phyloP scores from a whole-genome alignment of 2,329 filamentous ascomycete species.

The Ambrosiella cleistominuta region DNA sequence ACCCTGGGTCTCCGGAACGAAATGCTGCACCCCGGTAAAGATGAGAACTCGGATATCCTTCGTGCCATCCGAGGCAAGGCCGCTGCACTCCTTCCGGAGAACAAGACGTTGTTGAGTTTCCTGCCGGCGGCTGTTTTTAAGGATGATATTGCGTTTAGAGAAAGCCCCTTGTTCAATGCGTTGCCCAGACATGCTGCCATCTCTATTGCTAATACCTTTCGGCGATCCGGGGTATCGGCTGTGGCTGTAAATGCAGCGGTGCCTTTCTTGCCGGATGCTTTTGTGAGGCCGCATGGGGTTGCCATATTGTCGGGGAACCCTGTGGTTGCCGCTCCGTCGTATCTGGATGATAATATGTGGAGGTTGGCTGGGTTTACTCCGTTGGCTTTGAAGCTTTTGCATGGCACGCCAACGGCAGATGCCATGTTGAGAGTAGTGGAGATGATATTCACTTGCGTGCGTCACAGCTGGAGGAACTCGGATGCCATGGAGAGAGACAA shows the following conservation, averaged over 20 bases:
- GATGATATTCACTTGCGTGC: constrained; percentile 70
- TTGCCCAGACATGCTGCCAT: constrained; percentile 56
- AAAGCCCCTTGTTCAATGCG: constrained; percentile 57
- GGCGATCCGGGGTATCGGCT: constrained; percentile 50
- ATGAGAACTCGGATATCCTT: constrained; percentile 81
- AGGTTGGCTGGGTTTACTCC: constrained; percentile 80
- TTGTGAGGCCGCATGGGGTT: constrained; percentile 66
- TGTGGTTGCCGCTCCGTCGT: constrained; percentile 61
- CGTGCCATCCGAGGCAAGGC: constrained; percentile 75
- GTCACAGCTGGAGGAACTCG: constrained; percentile 89
- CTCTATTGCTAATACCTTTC: constrained; percentile 50
- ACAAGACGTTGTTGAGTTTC: constrained; percentile 65
- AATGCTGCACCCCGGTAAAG: constrained; percentile 70
- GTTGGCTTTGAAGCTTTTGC: constrained; percentile 67
- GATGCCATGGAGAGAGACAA: constrained; percentile 96
- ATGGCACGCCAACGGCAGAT: constrained; percentile 52
- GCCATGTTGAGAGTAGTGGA: constrained; percentile 62
- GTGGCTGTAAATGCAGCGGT: constrained; percentile 79
- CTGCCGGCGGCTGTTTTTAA: constrained; percentile 65
- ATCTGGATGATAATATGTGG: constrained; percentile 86
- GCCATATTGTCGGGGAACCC: constrained; percentile 70
- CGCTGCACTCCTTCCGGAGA: constrained; percentile 63
- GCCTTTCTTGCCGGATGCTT: constrained; percentile 71
- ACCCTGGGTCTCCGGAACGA: constrained; percentile 83
- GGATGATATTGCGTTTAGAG: constrained; percentile 62